Base-by-base conservation (phyloP, 2,329 filamentous ascomycete species). In the Fusarium sp. region DNA sequence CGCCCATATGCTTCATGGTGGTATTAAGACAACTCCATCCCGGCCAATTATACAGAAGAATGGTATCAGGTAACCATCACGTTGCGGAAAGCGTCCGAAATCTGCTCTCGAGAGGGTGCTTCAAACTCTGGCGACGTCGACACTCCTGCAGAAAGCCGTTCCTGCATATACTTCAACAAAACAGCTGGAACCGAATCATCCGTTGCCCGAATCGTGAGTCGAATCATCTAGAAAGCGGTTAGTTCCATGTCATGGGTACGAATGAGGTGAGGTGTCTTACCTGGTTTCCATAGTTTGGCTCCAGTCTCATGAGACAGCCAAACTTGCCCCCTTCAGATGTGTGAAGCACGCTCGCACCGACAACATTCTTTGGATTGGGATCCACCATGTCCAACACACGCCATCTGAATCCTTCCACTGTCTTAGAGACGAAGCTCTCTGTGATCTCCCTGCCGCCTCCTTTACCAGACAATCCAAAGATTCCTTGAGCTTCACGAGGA, bases 221-320 rank as follows among this genome's bases (percentile, higher is more conserved):
- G 94, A 75, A 96, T 92, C 93, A 97, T 97, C 96, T 97, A 72
- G 7, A 66, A 53, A 29, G 40, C 6, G 11, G 64, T 76, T 65
- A 76, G 72, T 31, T 50, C 44, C 13, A 23, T 18, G 20, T 14
- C 20, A 8, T 18, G 7, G 7, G n/a, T 23, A n/a, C 38, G 18
- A 44, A 36, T 33, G 13, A 4, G n/a, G 56, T 13, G 29, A 10
- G 38, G 18, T 46, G 81, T n/a, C 90, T 83, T 86, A 97, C 96
- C 89, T 93, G 92, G 69, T 91, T 95, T 70, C 88, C 86, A 76
- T 94, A 95, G 82, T 99, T 99, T 66, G 96, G 96, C 85, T 99
- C 96, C 81, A 99, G 81, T 77, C 96, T 87, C 84, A 99, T 82
- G 77, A 99, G 83, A 82, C 96, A 98, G 31, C 96, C 96, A 82